Evolutionary conservation across 176 grass and related monocot genomes (phyloP).

Genomic region (Rhipidocladum racemiflorum): DNA sequence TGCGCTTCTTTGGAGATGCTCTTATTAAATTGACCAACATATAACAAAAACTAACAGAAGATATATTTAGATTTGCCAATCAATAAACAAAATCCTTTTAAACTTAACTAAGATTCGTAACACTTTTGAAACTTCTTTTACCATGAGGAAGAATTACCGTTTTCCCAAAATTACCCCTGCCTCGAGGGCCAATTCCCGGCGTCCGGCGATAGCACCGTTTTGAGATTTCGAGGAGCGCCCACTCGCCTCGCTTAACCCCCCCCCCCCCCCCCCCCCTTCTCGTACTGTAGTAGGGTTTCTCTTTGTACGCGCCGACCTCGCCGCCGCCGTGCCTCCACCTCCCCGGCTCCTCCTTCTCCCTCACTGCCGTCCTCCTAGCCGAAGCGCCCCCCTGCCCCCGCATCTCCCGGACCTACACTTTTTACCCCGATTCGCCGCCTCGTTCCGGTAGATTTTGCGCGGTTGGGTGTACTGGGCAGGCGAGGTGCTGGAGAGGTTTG

Average conservation of each 20-base stretch:
- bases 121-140: no score
- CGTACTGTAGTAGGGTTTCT: conserved; percentile 5
- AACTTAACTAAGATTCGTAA: no score
- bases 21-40: no score
- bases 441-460: neutral
- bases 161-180: no score
- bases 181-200: no score
- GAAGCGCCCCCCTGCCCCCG: neutral
- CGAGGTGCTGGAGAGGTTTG: neutral
- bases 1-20: no score
- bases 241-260: neutral
- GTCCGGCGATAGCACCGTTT: neutral
- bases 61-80: no score
- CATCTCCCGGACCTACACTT: neutral
- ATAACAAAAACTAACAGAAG: no score
- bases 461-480: neutral
- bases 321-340: conserved; percentile 3
- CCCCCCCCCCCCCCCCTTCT: no score
- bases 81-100: no score
- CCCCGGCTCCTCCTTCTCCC: neutral
- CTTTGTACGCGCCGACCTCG: conserved; percentile 10
- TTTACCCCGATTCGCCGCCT: no score
- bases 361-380: neutral
- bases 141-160: no score
- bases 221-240: conserved; percentile 1